These are phyloP conservation scores for Gnomoniopsis smithogilvyi DNA, from an alignment of 2,329 filamentous ascomycete genomes.

Conservation along the genomic window DNA sequence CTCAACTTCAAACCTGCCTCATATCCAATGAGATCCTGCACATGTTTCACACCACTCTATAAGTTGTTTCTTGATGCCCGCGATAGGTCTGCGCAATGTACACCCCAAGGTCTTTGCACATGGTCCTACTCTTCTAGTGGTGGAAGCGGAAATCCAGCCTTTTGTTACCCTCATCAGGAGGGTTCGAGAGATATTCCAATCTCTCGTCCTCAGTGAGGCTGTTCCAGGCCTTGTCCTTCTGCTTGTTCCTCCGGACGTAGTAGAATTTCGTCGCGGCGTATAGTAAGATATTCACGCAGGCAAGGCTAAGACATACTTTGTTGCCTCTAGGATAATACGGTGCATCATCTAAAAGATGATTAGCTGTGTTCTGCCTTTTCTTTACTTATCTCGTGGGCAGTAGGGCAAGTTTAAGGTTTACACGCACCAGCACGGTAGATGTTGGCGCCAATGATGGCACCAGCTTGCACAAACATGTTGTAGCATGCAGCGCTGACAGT, in stretches of 20 bases:
- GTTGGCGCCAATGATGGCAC: conserved; percentile 38
- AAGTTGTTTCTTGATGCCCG: too few species aligned
- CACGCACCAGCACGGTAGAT: conserved; percentile 33
- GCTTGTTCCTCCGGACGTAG: conserved; percentile 25
- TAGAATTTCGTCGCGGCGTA: conserved; percentile 29
- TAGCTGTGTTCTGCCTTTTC: conserved; percentile 11
- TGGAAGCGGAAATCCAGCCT: conserved; percentile 35
- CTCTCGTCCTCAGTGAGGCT: conserved; percentile 24
- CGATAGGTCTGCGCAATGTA: too few species aligned
- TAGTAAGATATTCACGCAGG: conserved; percentile 28
- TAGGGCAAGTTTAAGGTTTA: too few species aligned
- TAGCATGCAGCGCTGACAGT: conserved; percentile 63
- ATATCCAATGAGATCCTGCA: too few species aligned
- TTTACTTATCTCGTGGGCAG: too few species aligned
- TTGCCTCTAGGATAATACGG: conserved; percentile 55
- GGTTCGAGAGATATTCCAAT: conserved; percentile 41
- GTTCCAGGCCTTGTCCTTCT: conserved; percentile 18
- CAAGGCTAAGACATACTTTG: conserved; percentile 49
- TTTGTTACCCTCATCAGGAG: conserved; percentile 39
- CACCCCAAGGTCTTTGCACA: too few species aligned
- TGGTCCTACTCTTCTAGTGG: conserved; percentile 21
- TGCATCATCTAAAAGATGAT: conserved; percentile 25
- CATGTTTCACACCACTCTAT: too few species aligned
- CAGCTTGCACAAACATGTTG: conserved; percentile 50
- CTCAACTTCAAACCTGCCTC: too few species aligned